Evolutionary conservation across 306 rosid species (phyloP), one percentile per base, ranked within the genome.

Genomic region (Trifolium repens): DNA sequence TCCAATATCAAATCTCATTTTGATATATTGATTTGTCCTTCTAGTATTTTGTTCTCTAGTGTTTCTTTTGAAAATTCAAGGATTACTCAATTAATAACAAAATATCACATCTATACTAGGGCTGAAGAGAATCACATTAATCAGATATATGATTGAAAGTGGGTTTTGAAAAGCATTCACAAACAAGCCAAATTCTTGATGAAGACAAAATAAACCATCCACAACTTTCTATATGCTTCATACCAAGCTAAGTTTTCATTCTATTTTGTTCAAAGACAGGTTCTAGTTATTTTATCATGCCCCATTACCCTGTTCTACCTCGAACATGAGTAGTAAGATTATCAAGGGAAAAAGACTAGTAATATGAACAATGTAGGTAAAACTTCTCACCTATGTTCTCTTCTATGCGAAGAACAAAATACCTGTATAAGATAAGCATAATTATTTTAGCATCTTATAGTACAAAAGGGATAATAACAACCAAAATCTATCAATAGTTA

Each of bases 391-490:
- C 96, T 62, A 94, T 90, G 85, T 90, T 90, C 83, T 94, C 99
- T 88, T 94, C 99, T 55, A 94, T 73, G 64, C 96, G 99, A 76
- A 94, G 96, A 87, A 94, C 99, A 86, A 94, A 94, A 81, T 94
- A 94, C 79, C 97, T 94, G 91, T 90, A 80, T 35, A 74, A 64
- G 50, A 42, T 52, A 81, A 74, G 44, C 39, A 73, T 30, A 17
- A 65, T 16, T 57, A 55, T 42, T 72, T 72, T 32, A 76, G 75
- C 78, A 78, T 44, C 70, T 22, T 60, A 62, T 63, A 71, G 44
- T 37, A 57, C 52, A 30, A 61, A 70, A 60, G 49, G 69, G 54
- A 77, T 62, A 11, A 72, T 30, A 73, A 74, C 46, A 74, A 71
- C 44, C 52, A 77, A 39, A 79, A 47, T n/a, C 34, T 49, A 79